Percentiles rank a stretch among this genome's conserved stretches.
Conservation (phyloP, 768 basidiomycete genomes). For the Mycena polygramma region DNA sequence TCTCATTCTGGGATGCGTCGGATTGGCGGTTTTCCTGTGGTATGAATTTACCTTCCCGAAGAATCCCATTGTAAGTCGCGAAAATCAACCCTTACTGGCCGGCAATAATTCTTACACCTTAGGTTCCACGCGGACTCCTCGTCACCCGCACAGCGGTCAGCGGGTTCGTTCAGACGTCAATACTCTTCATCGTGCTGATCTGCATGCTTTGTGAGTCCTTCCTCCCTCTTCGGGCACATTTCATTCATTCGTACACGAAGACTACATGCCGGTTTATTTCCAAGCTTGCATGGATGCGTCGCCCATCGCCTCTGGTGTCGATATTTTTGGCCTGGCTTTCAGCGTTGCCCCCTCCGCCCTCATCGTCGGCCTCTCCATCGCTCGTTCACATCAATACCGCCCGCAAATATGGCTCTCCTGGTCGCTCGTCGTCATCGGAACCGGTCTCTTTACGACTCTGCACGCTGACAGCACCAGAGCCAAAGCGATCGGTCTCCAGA, state of each 20-base stretch:
- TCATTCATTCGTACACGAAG: constrained; percentile 31
- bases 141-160: constrained; percentile 23
- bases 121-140: constrained; percentile 20
- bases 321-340: constrained; percentile 42
- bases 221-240: not conserved
- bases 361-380: constrained; percentile 47
- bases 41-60: constrained; percentile 48
- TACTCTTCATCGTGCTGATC: constrained; percentile 15
- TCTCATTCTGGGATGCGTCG: constrained; percentile 50
- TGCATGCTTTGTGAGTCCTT: constrained; percentile 10
- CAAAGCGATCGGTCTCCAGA: constrained; percentile 19
- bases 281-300: constrained; percentile 55
- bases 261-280: constrained; percentile 59
- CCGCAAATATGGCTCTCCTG: constrained; percentile 30
- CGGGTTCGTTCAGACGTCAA: constrained; percentile 26
- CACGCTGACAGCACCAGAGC: constrained; percentile 13
- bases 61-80: constrained; percentile 46
- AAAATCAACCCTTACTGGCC: constrained; percentile 21
- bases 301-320: constrained; percentile 47
- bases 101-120: too few relatives aligned
- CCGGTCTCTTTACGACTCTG: constrained; percentile 18
- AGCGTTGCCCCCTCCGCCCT: constrained; percentile 39
- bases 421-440: constrained; percentile 19
- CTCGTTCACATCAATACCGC: constrained; percentile 16
- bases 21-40: constrained; percentile 48